Evolutionary conservation across 2,329 filamentous ascomycete species (phyloP).

Genomic region (Xylaria sp.): DNA sequence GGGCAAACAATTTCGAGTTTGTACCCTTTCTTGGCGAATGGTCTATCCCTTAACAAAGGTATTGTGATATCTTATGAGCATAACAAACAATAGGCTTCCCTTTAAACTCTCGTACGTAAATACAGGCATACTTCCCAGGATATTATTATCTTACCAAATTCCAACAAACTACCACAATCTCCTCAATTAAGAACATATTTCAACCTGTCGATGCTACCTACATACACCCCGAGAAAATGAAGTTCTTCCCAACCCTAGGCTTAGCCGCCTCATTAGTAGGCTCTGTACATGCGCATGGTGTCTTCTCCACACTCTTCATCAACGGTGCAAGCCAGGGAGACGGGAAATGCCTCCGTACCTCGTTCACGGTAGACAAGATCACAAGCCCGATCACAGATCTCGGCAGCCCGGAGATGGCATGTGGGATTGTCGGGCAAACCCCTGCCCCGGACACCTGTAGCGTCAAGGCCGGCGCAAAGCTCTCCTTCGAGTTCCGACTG

Average conservation of each 20-base stretch:
- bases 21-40: neutral
- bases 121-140: neutral
- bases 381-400: slow-evolving; percentile 33
- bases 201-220: neutral
- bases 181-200: neutral
- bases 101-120: neutral
- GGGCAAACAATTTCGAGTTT: neutral
- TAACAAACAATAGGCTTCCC: neutral
- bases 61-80: neutral
- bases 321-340: slow-evolving; percentile 23
- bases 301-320: slow-evolving; percentile 35
- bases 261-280: slow-evolving; percentile 2
- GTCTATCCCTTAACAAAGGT: neutral
- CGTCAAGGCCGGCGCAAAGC: slow-evolving; percentile 20
- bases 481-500: slow-evolving; percentile 34
- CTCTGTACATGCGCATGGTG: slow-evolving; percentile 22
- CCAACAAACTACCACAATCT: neutral
- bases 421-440: slow-evolving; percentile 27
- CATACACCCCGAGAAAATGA: slow-evolving; percentile 7
- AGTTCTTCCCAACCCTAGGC: slow-evolving; percentile 1
- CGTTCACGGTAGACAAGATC: slow-evolving; percentile 18
- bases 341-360: slow-evolving; percentile 32
- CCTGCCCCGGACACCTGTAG: slow-evolving; percentile 22
- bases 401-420: slow-evolving; percentile 26
- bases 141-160: no score